Conservation (phyloP, 352 stramenopile species). For the Phytophthora cryptogea region DNA sequence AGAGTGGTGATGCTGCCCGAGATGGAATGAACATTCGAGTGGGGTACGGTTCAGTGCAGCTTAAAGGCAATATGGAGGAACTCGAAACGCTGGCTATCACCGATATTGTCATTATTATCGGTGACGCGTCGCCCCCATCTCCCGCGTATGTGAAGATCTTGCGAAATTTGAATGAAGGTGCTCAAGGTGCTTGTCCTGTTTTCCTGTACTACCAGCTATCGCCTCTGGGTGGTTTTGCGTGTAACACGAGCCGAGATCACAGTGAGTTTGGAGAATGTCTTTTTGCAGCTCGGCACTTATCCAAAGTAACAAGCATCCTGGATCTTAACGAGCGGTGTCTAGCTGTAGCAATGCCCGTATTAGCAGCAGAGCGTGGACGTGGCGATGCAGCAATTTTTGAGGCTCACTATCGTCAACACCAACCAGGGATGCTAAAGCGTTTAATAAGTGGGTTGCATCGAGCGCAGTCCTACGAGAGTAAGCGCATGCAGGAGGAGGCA, state of each 20-base stretch:
- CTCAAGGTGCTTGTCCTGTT: slow-evolving; percentile 29
- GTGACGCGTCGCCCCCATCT: slow-evolving; percentile 31
- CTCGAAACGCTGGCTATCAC: slow-evolving; percentile 58
- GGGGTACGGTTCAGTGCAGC: slow-evolving; percentile 37
- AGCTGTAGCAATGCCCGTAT: slow-evolving; percentile 14
- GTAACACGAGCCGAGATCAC: slow-evolving; percentile 42
- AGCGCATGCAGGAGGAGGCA: slow-evolving; percentile 67
- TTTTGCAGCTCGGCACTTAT: slow-evolving; percentile 54
- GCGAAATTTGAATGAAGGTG: slow-evolving; percentile 59
- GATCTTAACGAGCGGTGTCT: slow-evolving; percentile 39
- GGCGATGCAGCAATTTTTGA: slow-evolving; percentile 44
- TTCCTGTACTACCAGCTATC: slow-evolving; percentile 63
- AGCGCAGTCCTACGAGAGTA: slow-evolving; percentile 67
- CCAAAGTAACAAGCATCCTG: slow-evolving; percentile 12
- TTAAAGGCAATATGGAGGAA: slow-evolving; percentile 34
- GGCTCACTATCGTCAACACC: slow-evolving; percentile 48
- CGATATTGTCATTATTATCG: slow-evolving; percentile 54
- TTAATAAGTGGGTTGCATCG: slow-evolving; percentile 56
- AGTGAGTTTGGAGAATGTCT: slow-evolving; percentile 75
- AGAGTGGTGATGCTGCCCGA: slow-evolving; percentile 26
- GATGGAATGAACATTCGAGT: slow-evolving; percentile 37
- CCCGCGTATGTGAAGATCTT: slow-evolving; percentile 55
- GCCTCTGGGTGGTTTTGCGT: slow-evolving; percentile 65
- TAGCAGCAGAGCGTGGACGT: slow-evolving; percentile 19
- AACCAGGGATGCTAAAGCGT: slow-evolving; percentile 50